Base-by-base conservation (phyloP, 202 grass and related monocot species). In the Schoenoplectus tabernaemontani region DNA sequence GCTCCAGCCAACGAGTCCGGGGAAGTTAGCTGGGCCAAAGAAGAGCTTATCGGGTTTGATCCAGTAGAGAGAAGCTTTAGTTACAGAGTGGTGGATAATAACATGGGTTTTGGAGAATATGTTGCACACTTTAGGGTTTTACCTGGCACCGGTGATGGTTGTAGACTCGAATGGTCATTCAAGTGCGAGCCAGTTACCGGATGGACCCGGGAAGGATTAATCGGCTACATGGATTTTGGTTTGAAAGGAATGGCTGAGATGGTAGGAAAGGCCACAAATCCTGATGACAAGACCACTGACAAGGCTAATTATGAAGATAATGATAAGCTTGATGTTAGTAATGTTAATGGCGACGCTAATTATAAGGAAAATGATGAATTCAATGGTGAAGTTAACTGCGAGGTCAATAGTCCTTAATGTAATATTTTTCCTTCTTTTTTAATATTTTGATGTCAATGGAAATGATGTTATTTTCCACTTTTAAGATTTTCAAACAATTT, bases 91-190 rank as follows among this genome's bases (percentile, higher is more conserved):
- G 59, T 87, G 30, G 89, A 67, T 7, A 88, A 77, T 85, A 97
- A 63, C 89, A 81, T 93, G 83, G 93, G 91, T 5, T 85, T 97
- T 64, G 59, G 85, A 13, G 70, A 82, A 20, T 93, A 93, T 86
- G 82, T 85, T 44, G 77, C 54, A 32, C 79, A 74, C 10, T 84
- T 97, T 37, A 78, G 63, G 30, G 61, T 93, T 33, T 43, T 51
- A 3, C 8, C 32, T 11, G 48, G 7, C 28, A 47, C 12, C 0
- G 9, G 3, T 38, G 28, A 1, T 0, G 85, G 85, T 33, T 97
- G 89, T 81, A 77, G 48, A 59, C 79, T 97, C 38, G 80, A 90
- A 64, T 97, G 86, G 93, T 71, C 83, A 81, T 97, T 93, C 83
- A 85, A 91, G 75, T 93, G 88, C 64, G 87, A 91, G 3, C 90